phyloP scores from a whole-genome alignment of 371 early-diverging fungal genomes.

The Actinomortierella wolfii region DNA sequence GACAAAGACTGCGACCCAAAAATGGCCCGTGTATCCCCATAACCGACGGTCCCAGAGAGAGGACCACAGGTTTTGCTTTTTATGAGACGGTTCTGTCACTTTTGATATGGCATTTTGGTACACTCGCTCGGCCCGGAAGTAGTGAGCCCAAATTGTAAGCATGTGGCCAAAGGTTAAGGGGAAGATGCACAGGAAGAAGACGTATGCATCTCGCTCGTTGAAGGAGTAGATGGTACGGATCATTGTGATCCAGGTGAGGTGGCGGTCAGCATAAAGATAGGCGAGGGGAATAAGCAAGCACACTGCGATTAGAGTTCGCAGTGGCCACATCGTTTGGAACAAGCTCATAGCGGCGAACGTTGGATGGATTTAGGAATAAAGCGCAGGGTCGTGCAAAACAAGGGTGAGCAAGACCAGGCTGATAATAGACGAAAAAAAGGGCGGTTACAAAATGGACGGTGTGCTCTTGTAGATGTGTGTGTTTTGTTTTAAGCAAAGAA shows the following conservation, averaged over 20 bases:
- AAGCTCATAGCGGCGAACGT: too few relatives aligned
- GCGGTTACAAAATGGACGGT: too few relatives aligned
- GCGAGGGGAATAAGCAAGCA: constrained; percentile 16
- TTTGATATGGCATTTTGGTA: constrained; percentile 30
- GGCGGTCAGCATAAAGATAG: constrained; percentile 31
- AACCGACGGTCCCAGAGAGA: constrained; percentile 26
- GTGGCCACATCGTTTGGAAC: too few relatives aligned
- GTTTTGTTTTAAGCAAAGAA: too few relatives aligned
- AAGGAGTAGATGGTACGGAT: constrained; percentile 17
- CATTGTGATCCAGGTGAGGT: constrained; percentile 12
- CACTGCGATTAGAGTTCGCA: too few relatives aligned
- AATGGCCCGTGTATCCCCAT: constrained; percentile 17
- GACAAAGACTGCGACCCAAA: constrained; percentile 14
- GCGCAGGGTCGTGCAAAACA: too few relatives aligned
- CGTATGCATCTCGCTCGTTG: constrained; percentile 26
- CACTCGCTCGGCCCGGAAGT: constrained; percentile 22
- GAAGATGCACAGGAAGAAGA: constrained; percentile 29
- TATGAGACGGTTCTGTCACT: constrained; percentile 17
- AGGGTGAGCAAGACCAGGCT: too few relatives aligned
- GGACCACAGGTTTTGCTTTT: constrained; percentile 2
- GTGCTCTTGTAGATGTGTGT: too few relatives aligned
- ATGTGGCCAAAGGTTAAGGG: constrained; percentile 36
- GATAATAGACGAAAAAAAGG: too few relatives aligned
- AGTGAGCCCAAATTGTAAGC: constrained; percentile 41
- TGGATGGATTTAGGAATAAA: too few relatives aligned